These are phyloP conservation scores for Diaporthe vaccinii DNA, from an alignment of 2,329 filamentous ascomycete genomes.

Conservation along the genomic window DNA sequence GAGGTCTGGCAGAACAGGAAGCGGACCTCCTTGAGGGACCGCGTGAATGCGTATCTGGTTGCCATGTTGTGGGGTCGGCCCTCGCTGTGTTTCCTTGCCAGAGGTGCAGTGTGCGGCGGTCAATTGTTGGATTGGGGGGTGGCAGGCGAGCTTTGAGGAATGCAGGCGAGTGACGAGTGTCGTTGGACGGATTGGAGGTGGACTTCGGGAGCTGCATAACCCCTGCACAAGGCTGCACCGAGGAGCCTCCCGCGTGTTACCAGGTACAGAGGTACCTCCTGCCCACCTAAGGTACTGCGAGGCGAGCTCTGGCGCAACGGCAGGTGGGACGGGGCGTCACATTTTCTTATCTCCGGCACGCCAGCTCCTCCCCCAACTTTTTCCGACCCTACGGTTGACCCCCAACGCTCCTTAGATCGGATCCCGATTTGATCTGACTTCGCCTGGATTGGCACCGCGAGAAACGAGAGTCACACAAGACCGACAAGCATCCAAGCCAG, in stretches of 20 bases:
- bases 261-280: background rate
- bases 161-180: slow-evolving; percentile 6
- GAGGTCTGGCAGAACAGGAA: slow-evolving; percentile 98
- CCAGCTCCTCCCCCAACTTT: slow-evolving; percentile 23
- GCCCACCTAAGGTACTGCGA: background rate
- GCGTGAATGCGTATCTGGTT: slow-evolving; percentile 90
- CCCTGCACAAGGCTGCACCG: slow-evolving; percentile 17
- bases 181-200: slow-evolving; percentile 16
- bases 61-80: slow-evolving; percentile 73
- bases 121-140: slow-evolving; percentile 44
- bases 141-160: slow-evolving; percentile 1
- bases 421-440: slow-evolving; percentile 32
- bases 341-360: slow-evolving; percentile 37
- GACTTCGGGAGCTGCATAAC: slow-evolving; percentile 24
- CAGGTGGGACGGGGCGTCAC: slow-evolving; percentile 25
- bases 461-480: slow-evolving; percentile 27
- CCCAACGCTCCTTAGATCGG: slow-evolving; percentile 36
- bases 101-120: slow-evolving; percentile 37
- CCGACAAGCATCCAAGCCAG: background rate
- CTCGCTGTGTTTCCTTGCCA: background rate
- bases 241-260: background rate
- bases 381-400: slow-evolving; percentile 9
- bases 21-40: slow-evolving; percentile 92
- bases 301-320: slow-evolving; percentile 4
- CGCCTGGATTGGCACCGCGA: slow-evolving; percentile 9